phyloP scores from a whole-genome alignment of 2,329 filamentous ascomycete species.

The Diaporthe sp. region DNA sequence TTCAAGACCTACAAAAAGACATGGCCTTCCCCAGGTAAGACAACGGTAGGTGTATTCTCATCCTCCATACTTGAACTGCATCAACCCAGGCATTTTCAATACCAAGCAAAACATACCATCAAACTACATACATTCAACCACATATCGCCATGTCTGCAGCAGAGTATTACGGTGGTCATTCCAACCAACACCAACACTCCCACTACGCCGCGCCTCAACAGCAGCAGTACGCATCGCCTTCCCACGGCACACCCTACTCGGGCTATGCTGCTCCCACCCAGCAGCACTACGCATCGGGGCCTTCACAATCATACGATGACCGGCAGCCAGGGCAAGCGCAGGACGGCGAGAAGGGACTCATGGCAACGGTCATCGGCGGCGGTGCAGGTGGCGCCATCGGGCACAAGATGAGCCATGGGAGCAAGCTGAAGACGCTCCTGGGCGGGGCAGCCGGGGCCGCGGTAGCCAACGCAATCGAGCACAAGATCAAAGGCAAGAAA shows the following conservation, averaged over 20 bases:
- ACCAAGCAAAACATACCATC: not conserved
- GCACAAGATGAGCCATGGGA: constrained; percentile 67
- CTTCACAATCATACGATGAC: constrained; percentile 24
- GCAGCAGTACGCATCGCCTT: constrained; percentile 38
- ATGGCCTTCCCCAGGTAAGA: not conserved
- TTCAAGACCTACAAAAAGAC: not conserved
- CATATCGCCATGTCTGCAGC: constrained; percentile 44
- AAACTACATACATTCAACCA: not conserved
- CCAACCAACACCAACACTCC: constrained; percentile 32
- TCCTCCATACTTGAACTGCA: not conserved
- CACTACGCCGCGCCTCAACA: constrained; percentile 42
- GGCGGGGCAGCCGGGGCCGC: constrained; percentile 68
- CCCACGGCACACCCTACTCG: constrained; percentile 39
- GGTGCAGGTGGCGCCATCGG: constrained; percentile 67
- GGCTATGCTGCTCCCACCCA: constrained; percentile 36
- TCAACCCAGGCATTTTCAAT: not conserved
- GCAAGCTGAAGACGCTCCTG: constrained; percentile 64
- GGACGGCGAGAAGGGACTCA: constrained; percentile 68
- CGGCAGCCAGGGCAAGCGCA: constrained; percentile 39
- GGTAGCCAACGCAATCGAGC: constrained; percentile 66
- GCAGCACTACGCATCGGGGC: constrained; percentile 35
- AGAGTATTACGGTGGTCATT: constrained; percentile 44
- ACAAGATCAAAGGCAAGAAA: constrained; percentile 54
- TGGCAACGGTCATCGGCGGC: constrained; percentile 67
- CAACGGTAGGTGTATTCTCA: not conserved